Evolutionary conservation across 345 rosid species (phyloP).

Genomic region (Salix dunnii): DNA sequence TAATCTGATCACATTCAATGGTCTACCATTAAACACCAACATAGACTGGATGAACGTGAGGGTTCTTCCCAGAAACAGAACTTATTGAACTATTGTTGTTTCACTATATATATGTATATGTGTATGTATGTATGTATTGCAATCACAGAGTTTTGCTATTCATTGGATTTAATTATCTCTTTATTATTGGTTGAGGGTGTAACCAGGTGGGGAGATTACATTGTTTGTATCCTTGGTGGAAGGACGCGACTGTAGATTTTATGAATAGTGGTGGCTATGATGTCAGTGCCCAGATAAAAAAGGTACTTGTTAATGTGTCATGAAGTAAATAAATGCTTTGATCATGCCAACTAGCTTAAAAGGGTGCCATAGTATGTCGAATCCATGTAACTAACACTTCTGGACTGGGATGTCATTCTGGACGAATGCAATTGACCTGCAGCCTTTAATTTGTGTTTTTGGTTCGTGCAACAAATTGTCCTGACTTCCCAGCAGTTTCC

Average conservation of each 20-base stretch:
- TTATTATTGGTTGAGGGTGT: conserved; percentile 3
- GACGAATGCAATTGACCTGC: too few species aligned
- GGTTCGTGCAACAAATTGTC: not conserved
- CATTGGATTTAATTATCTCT: not conserved
- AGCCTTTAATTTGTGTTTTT: too few species aligned
- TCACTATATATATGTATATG: not conserved
- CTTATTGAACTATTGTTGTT: not conserved
- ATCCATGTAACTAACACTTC: too few species aligned
- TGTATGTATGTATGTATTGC: not conserved
- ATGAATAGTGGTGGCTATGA: conserved; percentile 86
- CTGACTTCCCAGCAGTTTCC: not conserved
- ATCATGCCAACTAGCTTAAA: not conserved
- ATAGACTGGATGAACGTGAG: conserved; percentile 83
- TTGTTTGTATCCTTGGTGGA: conserved; percentile 91
- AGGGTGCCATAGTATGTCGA: not conserved
- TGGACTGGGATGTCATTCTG: too few species aligned
- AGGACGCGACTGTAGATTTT: conserved; percentile 76
- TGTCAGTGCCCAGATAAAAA: conserved; percentile 49
- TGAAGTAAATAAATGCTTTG: not conserved
- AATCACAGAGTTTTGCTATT: not conserved
- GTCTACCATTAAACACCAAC: conserved; percentile 48
- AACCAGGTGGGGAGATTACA: conserved; percentile 79
- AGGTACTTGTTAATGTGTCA: conserved; percentile 36
- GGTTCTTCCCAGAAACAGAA: not conserved
- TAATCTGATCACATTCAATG: conserved; percentile 52